Percentiles rank a stretch among this genome's conserved stretches.
Evolutionary conservation across 176 grass and related monocot genomes (phyloP).

Genomic region (Raddia guianensis): DNA sequence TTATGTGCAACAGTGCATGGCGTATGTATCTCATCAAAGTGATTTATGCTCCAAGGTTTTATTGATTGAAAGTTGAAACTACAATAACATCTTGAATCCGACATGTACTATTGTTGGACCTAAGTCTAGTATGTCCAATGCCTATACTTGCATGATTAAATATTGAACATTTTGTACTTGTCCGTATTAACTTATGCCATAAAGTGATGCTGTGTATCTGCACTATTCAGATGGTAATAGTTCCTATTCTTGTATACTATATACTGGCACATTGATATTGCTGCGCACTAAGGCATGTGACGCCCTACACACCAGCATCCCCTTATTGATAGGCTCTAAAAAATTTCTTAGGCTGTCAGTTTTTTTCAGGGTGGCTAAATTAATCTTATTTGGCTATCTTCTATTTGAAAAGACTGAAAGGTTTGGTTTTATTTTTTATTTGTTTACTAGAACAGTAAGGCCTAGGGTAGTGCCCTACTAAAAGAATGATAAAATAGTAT

Average conservation of each 20-base stretch:
- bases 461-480: not conserved
- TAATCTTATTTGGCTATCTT: not conserved
- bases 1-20: not conserved
- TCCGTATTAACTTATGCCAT: not conserved
- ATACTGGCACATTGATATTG: not conserved
- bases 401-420: not conserved
- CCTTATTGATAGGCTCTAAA: not conserved
- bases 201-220: not conserved
- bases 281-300: not conserved
- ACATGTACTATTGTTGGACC: not conserved
- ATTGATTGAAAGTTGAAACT: slow-evolving; percentile 12
- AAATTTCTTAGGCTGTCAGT: not conserved
- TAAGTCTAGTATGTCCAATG: not conserved
- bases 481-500: not conserved
- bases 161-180: not conserved
- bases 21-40: not conserved
- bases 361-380: slow-evolving; percentile 8
- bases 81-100: not conserved
- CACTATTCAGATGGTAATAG: not conserved
- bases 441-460: not conserved
- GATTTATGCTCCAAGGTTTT: slow-evolving; percentile 5
- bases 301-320: not conserved
- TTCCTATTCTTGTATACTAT: slow-evolving; percentile 6
- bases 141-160: not conserved
- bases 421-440: not conserved